phyloP scores from a whole-genome alignment of 345 rosid species.

The Streptanthus diversifolius region DNA sequence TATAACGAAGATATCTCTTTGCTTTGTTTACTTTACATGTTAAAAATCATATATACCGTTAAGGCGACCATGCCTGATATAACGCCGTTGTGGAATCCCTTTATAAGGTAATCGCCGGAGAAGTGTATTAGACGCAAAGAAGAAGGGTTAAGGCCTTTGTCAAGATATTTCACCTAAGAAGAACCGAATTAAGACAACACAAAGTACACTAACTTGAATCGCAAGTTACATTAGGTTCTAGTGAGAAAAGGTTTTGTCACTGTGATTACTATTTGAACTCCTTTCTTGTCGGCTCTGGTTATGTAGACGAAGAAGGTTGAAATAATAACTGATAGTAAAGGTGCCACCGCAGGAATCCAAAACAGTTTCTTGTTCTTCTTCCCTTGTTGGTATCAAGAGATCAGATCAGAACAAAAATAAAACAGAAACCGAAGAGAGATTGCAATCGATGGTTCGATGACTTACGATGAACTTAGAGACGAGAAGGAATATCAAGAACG shows the following conservation, averaged over 20 bases:
- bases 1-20: neutral
- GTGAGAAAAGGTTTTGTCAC: neutral
- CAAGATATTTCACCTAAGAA: slow-evolving; percentile 59
- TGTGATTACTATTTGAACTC: slow-evolving; percentile 67
- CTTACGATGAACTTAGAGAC: slow-evolving; percentile 69
- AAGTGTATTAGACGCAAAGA: slow-evolving; percentile 58
- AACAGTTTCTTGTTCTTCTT: slow-evolving; percentile 70
- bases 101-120: slow-evolving; percentile 54
- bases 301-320: slow-evolving; percentile 76
- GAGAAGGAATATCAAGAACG: slow-evolving; percentile 71
- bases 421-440: neutral
- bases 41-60: slow-evolving; percentile 43
- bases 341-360: slow-evolving; percentile 92
- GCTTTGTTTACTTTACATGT: neutral
- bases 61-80: slow-evolving; percentile 85
- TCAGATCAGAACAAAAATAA: neutral
- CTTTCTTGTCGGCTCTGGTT: slow-evolving; percentile 75
- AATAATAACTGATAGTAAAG: slow-evolving; percentile 62
- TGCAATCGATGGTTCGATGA: neutral
- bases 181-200: neutral
- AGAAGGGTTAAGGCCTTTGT: slow-evolving; percentile 79
- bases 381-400: slow-evolving; percentile 47
- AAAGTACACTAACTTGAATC: neutral
- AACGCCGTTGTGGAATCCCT: slow-evolving; percentile 72
- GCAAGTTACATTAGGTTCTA: neutral